Base-by-base conservation (phyloP, 768 basidiomycete species). In the Podaxis sp. region DNA sequence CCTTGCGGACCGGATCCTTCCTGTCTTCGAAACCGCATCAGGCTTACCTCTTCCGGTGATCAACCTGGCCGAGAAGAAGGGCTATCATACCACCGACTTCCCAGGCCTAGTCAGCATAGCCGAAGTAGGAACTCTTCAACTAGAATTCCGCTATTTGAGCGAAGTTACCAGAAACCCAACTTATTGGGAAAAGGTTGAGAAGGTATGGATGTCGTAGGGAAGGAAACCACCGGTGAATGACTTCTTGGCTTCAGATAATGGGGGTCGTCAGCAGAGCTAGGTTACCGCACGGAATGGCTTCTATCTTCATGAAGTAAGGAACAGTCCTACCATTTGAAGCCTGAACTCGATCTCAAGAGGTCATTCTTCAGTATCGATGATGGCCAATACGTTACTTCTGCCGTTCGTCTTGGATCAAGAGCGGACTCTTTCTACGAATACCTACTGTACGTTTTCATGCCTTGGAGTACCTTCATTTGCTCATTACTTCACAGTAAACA, bases 401-500 rank as follows among this genome's bases (percentile, higher is more conserved):
- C 90, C 17, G 91, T 98, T 65, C 87, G 95, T 12, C 83, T 98
- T 22, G 96, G 96, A 27, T 94, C 94, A 37, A 82, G 94, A 47
- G 96, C 90, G 33, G 96, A 98, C 72, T 94, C 93, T 2, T 98
- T 88, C 75, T 98, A 97, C 70, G 96, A 96, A 73, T 94, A 96
- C 70, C 75, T 94, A 15, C 70, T 95, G 90, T 91, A 64, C 76
- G 80, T 56, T 19, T 22, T 17, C 52, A 11, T 25, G 36, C 49
- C 50, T 33, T n/a, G 40, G 19, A 22, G 33, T 7, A 5, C 50
- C 19, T 55, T 24, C 55, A 56, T 65, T n/a, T 64, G 13, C 38
- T 57, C 17, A 37, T 58, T 51, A 33, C n/a, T 33, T 24, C 5
- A 13, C 59, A 84, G 86, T 56, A 93, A 93, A 71, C 91, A 93